Conservation (phyloP, 192 early-diverging fungal species). For the Coemansia sp. region DNA sequence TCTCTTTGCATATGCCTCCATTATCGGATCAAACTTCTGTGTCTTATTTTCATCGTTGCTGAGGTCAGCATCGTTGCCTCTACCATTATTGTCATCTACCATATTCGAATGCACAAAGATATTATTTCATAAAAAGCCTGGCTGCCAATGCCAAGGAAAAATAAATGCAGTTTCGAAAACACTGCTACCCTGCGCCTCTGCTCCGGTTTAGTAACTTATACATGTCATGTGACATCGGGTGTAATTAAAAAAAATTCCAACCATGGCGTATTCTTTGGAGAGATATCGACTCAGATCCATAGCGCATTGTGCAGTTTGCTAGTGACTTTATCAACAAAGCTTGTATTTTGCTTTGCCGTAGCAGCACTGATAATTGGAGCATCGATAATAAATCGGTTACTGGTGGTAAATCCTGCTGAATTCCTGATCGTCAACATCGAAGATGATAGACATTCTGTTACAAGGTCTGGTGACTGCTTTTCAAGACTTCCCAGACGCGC, state of each 20-base stretch:
- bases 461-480: conserved; percentile 30
- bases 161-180: neutral
- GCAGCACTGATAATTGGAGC: conserved; percentile 44
- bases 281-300: conserved; percentile 11
- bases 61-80: neutral
- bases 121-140: neutral
- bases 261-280: neutral
- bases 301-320: conserved; percentile 26
- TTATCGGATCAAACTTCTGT: conserved; percentile 26
- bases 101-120: neutral
- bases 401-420: conserved; percentile 1
- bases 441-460: conserved; percentile 46
- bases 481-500: conserved; percentile 32
- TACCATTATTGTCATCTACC: neutral
- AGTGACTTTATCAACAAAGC: conserved; percentile 35
- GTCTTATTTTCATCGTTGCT: neutral
- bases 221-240: neutral
- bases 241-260: neutral
- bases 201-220: neutral
- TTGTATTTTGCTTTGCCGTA: conserved; percentile 28
- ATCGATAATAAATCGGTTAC: conserved; percentile 35
- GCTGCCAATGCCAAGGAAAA: neutral
- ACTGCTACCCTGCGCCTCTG: neutral
- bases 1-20: conserved; percentile 39
- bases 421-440: conserved; percentile 28